A percentile compares a stretch with the other conserved stretches of the same genome.
phyloP scores from a whole-genome alignment of 2,329 filamentous ascomycete genomes.

The Bipolaris oryzae region DNA sequence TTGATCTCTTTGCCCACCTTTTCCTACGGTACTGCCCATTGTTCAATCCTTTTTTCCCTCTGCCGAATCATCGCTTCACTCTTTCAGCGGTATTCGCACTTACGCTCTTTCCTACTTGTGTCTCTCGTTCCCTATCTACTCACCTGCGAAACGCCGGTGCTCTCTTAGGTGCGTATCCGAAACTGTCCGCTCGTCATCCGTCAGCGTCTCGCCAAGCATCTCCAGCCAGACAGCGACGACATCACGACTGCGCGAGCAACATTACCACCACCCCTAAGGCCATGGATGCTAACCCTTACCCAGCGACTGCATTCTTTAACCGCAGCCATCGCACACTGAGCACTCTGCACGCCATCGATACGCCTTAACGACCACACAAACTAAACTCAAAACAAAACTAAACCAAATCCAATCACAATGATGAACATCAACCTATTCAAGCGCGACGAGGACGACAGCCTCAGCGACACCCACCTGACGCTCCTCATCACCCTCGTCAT shows the following conservation, averaged over 20 bases:
- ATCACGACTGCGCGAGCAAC: slow-evolving; percentile 19
- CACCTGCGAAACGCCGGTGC: slow-evolving; percentile 21
- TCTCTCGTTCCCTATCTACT: slow-evolving; percentile 28
- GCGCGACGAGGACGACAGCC: slow-evolving; percentile 54
- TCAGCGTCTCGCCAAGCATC: slow-evolving; percentile 29
- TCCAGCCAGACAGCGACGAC: background rate
- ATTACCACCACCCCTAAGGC: slow-evolving; percentile 2
- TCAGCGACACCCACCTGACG: slow-evolving; percentile 70
- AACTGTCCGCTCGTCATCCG: slow-evolving; percentile 16
- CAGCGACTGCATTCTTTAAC: slow-evolving; percentile 40
- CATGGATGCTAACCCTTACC: slow-evolving; percentile 26
- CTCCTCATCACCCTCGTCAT: slow-evolving; percentile 80
- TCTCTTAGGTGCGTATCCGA: slow-evolving; percentile 37
- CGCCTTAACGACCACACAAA: slow-evolving; percentile 28
- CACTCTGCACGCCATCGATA: slow-evolving; percentile 29
- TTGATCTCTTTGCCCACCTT: slow-evolving; percentile 42
- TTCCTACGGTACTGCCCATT: slow-evolving; percentile 33
- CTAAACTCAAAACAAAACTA: slow-evolving; percentile 4
- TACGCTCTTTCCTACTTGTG: slow-evolving; percentile 46
- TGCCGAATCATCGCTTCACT: slow-evolving; percentile 64
- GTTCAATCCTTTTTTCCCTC: slow-evolving; percentile 34
- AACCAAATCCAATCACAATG: slow-evolving; percentile 26
- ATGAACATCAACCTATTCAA: slow-evolving; percentile 59
- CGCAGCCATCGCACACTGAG: slow-evolving; percentile 20
- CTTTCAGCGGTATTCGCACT: slow-evolving; percentile 63